A percentile compares a stretch with the other conserved stretches of the same genome.
phyloP scores from a whole-genome alignment of 371 early-diverging fungal genomes.

The Blakeslea trispora region DNA sequence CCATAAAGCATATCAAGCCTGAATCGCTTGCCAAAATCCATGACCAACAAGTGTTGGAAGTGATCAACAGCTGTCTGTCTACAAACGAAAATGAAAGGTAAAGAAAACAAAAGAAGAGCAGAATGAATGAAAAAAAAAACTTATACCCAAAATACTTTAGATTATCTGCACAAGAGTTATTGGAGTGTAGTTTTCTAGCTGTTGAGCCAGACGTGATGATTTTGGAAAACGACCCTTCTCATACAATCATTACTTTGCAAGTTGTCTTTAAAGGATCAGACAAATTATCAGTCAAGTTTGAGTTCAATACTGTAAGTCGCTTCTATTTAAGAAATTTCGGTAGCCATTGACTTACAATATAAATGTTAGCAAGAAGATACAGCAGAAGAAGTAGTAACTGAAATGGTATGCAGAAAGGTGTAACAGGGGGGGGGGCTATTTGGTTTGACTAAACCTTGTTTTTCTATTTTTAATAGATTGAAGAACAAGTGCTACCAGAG shows the following conservation, averaged over 20 bases:
- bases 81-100: conserved; percentile 69
- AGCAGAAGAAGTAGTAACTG: conserved; percentile 86
- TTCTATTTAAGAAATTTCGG: neutral
- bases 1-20: conserved; percentile 75
- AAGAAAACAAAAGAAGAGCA: neutral
- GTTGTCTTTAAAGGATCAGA: conserved; percentile 85
- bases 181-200: conserved; percentile 80
- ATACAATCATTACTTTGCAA: conserved; percentile 70
- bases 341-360: neutral
- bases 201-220: conserved; percentile 78
- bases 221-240: conserved; percentile 58
- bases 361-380: conserved; percentile 72
- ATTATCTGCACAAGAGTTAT: conserved; percentile 71
- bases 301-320: conserved; percentile 59
- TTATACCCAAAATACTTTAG: conserved; percentile 25
- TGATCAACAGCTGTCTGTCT: conserved; percentile 77
- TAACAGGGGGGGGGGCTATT: too few species aligned
- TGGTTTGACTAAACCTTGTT: neutral
- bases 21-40: conserved; percentile 71
- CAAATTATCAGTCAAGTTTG: conserved; percentile 85
- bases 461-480: conserved; percentile 52
- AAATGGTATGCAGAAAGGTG: conserved; percentile 63
- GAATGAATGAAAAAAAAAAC: neutral
- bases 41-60: conserved; percentile 72
- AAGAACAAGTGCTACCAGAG: conserved; percentile 74